These are phyloP conservation scores for Phytophthora uliginosa DNA, from an alignment of 352 stramenopile species.

Conservation along the genomic window DNA sequence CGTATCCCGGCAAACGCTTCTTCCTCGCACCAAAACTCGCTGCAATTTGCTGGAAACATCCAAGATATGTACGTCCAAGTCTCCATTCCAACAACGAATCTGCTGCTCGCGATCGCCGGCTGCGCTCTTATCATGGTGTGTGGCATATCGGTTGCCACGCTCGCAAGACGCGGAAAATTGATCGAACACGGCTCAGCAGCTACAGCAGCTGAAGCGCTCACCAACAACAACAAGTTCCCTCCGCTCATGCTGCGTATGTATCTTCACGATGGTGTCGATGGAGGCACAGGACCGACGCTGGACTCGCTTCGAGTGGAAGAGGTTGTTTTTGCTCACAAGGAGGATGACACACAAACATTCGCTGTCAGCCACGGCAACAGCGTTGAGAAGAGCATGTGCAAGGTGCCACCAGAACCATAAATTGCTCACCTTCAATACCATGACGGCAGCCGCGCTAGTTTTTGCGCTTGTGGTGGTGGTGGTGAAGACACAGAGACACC, in stretches of 20 bases:
- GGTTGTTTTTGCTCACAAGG: background rate
- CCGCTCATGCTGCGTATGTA: conserved; percentile 11
- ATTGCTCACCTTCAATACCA: background rate
- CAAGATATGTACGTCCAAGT: conserved; percentile 23
- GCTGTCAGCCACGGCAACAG: background rate
- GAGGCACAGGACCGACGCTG: background rate
- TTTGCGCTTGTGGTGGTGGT: background rate
- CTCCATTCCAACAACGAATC: conserved; percentile 17
- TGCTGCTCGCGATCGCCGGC: conserved; percentile 3
- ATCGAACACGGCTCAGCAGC: conserved; percentile 2
- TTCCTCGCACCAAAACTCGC: background rate
- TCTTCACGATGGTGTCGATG: background rate
- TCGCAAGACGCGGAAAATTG: background rate
- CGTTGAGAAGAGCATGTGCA: background rate
- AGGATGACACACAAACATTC: background rate
- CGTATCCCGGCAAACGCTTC: conserved; percentile 2
- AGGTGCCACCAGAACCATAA: background rate
- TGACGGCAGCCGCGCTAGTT: background rate
- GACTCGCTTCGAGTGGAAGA: conserved; percentile 1
- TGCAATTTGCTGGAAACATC: conserved; percentile 19
- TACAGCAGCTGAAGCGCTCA: conserved; percentile 14
- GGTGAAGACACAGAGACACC: background rate
- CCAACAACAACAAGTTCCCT: conserved; percentile 21
- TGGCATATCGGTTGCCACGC: background rate
- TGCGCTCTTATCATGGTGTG: conserved; percentile 9